Conservation (phyloP, 768 basidiomycete genomes). For the Leccinum disarticulatum region DNA sequence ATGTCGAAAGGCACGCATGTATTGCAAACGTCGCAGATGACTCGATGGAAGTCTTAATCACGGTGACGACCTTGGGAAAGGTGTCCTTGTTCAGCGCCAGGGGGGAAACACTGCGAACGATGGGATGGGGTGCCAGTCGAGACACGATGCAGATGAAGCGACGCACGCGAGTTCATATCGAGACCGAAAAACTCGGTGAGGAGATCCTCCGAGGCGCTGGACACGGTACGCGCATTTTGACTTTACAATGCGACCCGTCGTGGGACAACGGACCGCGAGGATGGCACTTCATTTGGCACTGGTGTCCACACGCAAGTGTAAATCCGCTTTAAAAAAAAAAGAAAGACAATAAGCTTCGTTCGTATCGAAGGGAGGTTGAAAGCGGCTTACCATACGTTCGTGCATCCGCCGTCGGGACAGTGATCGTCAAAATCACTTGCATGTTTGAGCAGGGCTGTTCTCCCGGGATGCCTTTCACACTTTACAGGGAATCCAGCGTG, state of each 20-base stretch:
- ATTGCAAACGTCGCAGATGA: no score
- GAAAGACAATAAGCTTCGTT: constrained; percentile 43
- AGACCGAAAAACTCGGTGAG: no score
- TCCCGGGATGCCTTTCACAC: constrained; percentile 54
- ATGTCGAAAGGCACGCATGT: no score
- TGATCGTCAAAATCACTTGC: constrained; percentile 50
- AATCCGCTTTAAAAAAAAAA: neutral
- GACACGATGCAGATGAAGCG: no score
- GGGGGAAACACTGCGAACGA: no score
- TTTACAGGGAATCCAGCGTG: constrained; percentile 46
- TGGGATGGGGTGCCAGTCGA: no score
- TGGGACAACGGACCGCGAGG: constrained; percentile 36
- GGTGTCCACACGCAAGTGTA: constrained; percentile 34
- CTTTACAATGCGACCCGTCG: constrained; percentile 40
- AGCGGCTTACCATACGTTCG: constrained; percentile 49
- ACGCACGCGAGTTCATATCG: no score
- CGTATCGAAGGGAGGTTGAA: neutral
- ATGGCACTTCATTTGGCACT: constrained; percentile 61
- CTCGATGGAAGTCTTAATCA: no score
- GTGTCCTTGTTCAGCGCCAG: no score
- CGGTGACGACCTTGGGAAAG: no score
- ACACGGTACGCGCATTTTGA: constrained; percentile 31
- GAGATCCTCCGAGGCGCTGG: no score
- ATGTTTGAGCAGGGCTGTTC: constrained; percentile 36
- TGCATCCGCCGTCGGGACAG: constrained; percentile 65